phyloP scores from a whole-genome alignment of 2,329 filamentous ascomycete species.

The Gnomoniopsis smithogilvyi region DNA sequence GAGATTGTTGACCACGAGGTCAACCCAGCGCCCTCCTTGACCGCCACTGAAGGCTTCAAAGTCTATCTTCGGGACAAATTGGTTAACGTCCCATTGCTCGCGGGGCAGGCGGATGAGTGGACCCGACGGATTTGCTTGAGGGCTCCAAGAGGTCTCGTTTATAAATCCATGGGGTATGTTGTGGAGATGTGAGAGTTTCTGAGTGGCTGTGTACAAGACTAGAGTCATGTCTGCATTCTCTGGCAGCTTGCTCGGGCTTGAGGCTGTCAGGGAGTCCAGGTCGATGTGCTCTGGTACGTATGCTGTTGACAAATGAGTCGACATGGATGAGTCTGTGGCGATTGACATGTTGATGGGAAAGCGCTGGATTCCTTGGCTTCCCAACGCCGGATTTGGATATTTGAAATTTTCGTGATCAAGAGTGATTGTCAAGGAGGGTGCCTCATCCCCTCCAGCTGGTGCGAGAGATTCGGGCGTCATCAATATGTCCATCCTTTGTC shows the following conservation, averaged over 20 bases:
- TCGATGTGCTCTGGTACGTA: neutral
- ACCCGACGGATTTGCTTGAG: conserved; percentile 4
- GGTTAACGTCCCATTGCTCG: conserved; percentile 21
- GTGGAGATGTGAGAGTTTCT: neutral
- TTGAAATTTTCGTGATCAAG: conserved; percentile 11
- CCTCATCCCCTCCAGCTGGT: neutral
- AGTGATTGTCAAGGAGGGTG: neutral
- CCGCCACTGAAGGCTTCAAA: neutral
- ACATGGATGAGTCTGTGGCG: neutral
- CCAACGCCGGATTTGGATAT: conserved; percentile 14
- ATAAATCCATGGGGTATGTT: conserved; percentile 21
- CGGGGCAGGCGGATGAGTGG: conserved; percentile 20
- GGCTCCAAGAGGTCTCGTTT: conserved; percentile 23
- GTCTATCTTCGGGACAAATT: conserved; percentile 24
- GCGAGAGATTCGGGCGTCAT: neutral
- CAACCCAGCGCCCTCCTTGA: conserved; percentile 20
- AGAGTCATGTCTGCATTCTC: neutral
- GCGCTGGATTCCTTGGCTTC: neutral
- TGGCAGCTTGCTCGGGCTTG: neutral
- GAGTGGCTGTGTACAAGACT: neutral
- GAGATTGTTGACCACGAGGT: conserved; percentile 25
- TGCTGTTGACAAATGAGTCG: conserved; percentile 8
- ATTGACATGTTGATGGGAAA: conserved; percentile 2
- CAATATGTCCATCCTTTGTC: conserved; percentile 20
- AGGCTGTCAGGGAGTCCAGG: neutral